Evolutionary conservation across 2,329 filamentous ascomycete species (phyloP), one percentile per base, ranked within the genome.

Genomic region (Lecanoromycetidae sp.): DNA sequence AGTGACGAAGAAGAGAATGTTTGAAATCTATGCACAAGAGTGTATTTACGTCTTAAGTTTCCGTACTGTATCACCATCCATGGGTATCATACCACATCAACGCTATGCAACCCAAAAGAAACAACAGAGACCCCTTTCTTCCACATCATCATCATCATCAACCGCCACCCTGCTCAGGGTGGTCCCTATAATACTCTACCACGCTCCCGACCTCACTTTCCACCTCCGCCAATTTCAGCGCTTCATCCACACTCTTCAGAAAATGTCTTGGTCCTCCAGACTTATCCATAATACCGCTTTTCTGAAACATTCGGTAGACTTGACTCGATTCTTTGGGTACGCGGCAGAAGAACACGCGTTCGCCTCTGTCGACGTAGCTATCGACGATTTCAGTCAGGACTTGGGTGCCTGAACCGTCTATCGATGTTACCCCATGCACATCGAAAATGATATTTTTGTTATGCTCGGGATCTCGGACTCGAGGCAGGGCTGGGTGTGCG

Each of bases 361-460:
- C 87, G 1, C 82, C 84, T 4, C 82, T 72, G 27, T 83, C 75
- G n/a, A 80, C 71, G 61, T 96, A 96, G 25, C 71, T 75, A 39
- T 79, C 71, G 13, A 98, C 86, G 55, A 96, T 96, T 65, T 96
- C 91, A 38, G 78, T 76, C 2, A 98, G 71, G 0, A 96, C 90
- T 65, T 96, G 91, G 0, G 86, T 84, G 1, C 90, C 91, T 0
- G 87, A 94, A 5, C 87, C 91, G 61, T 98, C 91, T 57, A 98
- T 80, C 23, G 83, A 84, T 0, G 88, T 94, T 3, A 98, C 91
- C n/a, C 91, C 91, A 57, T 96, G 90, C 6, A 96, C 87, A 61
- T 98, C 91, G 58, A 98, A 96, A 52, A 98, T 87, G 63, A 98
- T 74, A 60, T 94, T 95, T 56, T 80, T 77, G 61, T 95, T 95